Conservation (phyloP, 768 basidiomycete species). For the Rhodosporidiobolus sp. region DNA sequence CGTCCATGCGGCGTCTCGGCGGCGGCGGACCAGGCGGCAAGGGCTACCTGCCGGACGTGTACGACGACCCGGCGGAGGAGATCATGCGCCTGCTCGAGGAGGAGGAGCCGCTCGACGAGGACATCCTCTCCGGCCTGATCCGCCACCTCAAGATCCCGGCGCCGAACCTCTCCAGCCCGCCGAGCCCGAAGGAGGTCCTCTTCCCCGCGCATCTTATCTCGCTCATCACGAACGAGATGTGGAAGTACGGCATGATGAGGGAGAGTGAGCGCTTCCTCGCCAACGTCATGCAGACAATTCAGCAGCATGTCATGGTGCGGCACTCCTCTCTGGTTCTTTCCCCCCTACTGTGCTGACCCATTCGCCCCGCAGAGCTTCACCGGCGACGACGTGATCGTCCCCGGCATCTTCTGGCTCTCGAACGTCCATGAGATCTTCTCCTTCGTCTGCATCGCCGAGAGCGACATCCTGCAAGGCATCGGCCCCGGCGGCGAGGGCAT, state of each 20-base stretch:
- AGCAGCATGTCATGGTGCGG: slow-evolving; percentile 94
- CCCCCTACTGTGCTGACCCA: not conserved
- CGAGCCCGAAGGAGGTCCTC: slow-evolving; percentile 92
- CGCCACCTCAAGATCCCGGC: slow-evolving; percentile 88
- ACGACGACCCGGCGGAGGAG: slow-evolving; percentile 89
- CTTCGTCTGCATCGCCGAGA: slow-evolving; percentile 97
- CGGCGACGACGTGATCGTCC: slow-evolving; percentile 90
- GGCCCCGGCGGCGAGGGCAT: slow-evolving; percentile 91
- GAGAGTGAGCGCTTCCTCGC: slow-evolving; percentile 98
- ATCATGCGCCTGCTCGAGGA: slow-evolving; percentile 92
- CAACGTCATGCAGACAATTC: slow-evolving; percentile 97
- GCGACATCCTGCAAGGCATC: slow-evolving; percentile 96
- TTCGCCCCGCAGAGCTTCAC: slow-evolving; percentile 56
- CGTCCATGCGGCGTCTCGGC: slow-evolving; percentile 24
- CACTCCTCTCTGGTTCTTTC: not conserved
- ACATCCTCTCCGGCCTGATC: slow-evolving; percentile 84
- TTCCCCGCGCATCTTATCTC: slow-evolving; percentile 99
- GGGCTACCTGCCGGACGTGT: slow-evolving; percentile 53
- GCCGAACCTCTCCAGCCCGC: slow-evolving; percentile 82
- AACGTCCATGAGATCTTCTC: slow-evolving; percentile 99
- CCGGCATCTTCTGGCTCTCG: slow-evolving; percentile 99
- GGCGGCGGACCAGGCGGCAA: slow-evolving; percentile 37
- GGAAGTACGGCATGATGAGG: slow-evolving; percentile 94
- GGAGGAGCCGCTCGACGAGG: slow-evolving; percentile 82
- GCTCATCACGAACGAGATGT: slow-evolving; percentile 99